These are phyloP conservation scores for Metarhizium sp. DNA, from an alignment of 2,329 filamentous ascomycete species.

Conservation along the genomic window DNA sequence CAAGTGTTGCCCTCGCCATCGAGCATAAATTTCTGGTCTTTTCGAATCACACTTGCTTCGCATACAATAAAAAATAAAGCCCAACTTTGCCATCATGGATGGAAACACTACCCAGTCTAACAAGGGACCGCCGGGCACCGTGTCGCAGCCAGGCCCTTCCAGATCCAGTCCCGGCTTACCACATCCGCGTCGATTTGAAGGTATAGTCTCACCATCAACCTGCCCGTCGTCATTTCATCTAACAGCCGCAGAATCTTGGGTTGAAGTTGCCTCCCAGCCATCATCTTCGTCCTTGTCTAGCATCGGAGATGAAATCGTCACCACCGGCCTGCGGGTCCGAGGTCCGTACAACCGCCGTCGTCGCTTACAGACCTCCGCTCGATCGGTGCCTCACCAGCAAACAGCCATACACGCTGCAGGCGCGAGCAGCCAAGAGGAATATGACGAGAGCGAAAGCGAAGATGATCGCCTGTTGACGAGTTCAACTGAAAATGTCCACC, in stretches of 20 bases:
- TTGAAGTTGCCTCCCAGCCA: conserved; percentile 85
- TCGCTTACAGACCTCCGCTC: conserved; percentile 26
- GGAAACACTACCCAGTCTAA: conserved; percentile 14
- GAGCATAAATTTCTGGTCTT: background rate
- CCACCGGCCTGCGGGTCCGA: conserved; percentile 73
- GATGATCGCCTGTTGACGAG: conserved; percentile 60
- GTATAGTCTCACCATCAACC: conserved; percentile 14
- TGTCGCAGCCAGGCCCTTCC: conserved; percentile 15
- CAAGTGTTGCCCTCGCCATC: background rate
- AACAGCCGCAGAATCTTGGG: conserved; percentile 71
- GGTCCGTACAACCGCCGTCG: conserved; percentile 54
- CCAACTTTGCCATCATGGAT: conserved; percentile 14
- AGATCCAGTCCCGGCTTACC: conserved; percentile 21
- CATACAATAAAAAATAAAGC: background rate
- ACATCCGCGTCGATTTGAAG: conserved; percentile 26
- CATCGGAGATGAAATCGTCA: conserved; percentile 80
- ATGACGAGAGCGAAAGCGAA: conserved; percentile 87
- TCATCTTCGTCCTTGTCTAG: conserved; percentile 90
- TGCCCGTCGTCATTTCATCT: conserved; percentile 5
- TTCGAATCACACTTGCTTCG: background rate
- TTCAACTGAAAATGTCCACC: conserved; percentile 43
- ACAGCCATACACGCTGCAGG: conserved; percentile 32
- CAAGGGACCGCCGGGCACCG: conserved; percentile 14
- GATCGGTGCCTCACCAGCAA: conserved; percentile 28
- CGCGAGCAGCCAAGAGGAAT: conserved; percentile 83